Base-by-base conservation (phyloP, 148 eudicot genomes). In the Limonium bicolor region DNA sequence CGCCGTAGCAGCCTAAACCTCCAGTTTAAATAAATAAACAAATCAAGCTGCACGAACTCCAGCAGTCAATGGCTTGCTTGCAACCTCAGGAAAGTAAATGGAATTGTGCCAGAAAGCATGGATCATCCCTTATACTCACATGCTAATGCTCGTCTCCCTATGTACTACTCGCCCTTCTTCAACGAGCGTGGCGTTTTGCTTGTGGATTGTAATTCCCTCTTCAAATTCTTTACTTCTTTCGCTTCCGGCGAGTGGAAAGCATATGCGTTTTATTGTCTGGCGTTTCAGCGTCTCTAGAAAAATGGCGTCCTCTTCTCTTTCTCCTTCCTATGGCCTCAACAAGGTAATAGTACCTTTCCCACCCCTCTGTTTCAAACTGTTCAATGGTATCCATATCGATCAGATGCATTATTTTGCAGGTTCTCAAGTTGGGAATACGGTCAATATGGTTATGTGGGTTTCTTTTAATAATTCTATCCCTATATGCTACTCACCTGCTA, bases 401-500 rank as follows among this genome's bases (percentile, higher is more conserved):
- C 34, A 0, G 26, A 40, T 30, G 41, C 22, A 35, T 46, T 51
- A 35, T 46, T 46, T 59, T 56, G 27, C 68, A 87, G 88, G 82
- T 50, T 23, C 8, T 63, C 42, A 62, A 66, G 53, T 22, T 61
- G 50, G 80, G 85, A 5, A 50, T 87, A 49, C 69, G 69, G 74
- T 64, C 74, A 53, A 49, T 82, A 62, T 82, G 96, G 96, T 41
- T 76, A 43, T 74, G 65, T 64, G 96, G 96, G 54, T 36, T 76
- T 44, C 29, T 71, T 36, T 61, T 87, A 39, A 76, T 87, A 37
- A 60, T 60, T 30, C 48, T 76, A 39, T 87, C 96, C 19, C 57
- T 82, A 48, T 87, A 78, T 59, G 69, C 69, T 16, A 67, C 82
- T 53, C 70, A 58, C 41, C 55, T 60, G 21, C 41, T 82, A 51